Evolutionary conservation across 352 stramenopile species (phyloP).

Genomic region (Lagenidium giganteum): DNA sequence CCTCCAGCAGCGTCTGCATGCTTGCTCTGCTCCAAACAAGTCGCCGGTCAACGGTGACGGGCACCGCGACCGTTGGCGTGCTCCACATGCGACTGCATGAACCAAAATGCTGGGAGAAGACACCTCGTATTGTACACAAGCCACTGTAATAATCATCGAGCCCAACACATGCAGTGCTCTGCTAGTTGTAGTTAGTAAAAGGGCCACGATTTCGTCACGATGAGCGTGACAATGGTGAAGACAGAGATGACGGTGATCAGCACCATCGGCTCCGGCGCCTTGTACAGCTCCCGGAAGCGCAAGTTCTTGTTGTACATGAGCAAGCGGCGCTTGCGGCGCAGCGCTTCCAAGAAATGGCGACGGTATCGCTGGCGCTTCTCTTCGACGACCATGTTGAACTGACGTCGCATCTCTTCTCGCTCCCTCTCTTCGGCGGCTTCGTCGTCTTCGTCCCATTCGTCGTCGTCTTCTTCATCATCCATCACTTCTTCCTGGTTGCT

Average conservation of each 20-base stretch:
- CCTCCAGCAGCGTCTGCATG: conserved; percentile 26
- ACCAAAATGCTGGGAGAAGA: too few relatives aligned
- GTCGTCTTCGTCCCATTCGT: conserved; percentile 27
- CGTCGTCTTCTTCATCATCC: conserved; percentile 22
- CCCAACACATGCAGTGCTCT: too few relatives aligned
- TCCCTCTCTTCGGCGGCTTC: conserved; percentile 18
- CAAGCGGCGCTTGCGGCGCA: conserved; percentile 60
- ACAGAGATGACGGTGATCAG: conserved; percentile 45
- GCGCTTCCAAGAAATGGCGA: conserved; percentile 32
- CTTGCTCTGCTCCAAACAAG: not conserved
- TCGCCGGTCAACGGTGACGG: too few relatives aligned
- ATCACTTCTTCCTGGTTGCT: too few relatives aligned
- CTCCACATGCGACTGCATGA: too few relatives aligned
- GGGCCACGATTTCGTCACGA: conserved; percentile 73
- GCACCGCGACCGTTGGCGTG: not conserved
- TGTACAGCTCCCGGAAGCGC: conserved; percentile 73
- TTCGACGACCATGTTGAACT: conserved; percentile 49
- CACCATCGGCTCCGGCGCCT: conserved; percentile 56
- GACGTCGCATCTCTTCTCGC: conserved; percentile 29
- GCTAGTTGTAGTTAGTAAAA: conserved; percentile 68
- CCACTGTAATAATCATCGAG: too few relatives aligned
- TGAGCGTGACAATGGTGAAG: conserved; percentile 57
- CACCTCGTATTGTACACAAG: too few relatives aligned
- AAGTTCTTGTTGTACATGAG: conserved; percentile 67
- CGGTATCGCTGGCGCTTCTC: conserved; percentile 27